phyloP scores from a whole-genome alignment of 2,329 filamentous ascomycete genomes.

The Alternaria postmessia region DNA sequence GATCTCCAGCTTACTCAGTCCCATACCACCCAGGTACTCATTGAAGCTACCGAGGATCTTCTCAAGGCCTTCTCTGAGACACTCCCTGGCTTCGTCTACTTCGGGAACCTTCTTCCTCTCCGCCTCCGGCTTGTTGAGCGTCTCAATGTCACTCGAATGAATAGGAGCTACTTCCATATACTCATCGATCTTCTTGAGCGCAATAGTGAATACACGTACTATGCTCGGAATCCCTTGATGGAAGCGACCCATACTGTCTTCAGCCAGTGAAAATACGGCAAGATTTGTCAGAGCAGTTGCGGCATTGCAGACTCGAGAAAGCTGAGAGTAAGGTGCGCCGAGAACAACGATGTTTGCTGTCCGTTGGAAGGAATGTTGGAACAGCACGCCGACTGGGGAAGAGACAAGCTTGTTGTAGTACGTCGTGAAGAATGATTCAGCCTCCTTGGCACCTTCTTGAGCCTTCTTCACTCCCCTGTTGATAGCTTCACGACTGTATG shows the following conservation, averaged over 20 bases:
- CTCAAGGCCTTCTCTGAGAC: constrained; percentile 70
- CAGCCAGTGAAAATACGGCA: constrained; percentile 74
- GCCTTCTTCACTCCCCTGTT: constrained; percentile 45
- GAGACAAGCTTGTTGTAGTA: constrained; percentile 37
- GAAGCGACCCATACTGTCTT: constrained; percentile 88
- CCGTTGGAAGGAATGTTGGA: constrained; percentile 73
- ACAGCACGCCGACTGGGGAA: constrained; percentile 68
- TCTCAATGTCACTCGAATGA: constrained; percentile 82
- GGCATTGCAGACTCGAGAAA: constrained; percentile 56
- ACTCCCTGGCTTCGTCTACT: constrained; percentile 73
- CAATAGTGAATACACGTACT: constrained; percentile 74
- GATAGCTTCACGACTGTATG: constrained; percentile 47
- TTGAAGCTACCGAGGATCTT: constrained; percentile 76
- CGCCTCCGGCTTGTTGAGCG: constrained; percentile 56
- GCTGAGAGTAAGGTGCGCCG: constrained; percentile 75
- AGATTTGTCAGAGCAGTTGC: constrained; percentile 74
- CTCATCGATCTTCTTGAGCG: constrained; percentile 72
- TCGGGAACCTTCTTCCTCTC: constrained; percentile 61
- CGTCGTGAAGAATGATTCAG: constrained; percentile 37
- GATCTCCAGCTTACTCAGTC: constrained; percentile 75
- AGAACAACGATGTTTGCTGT: constrained; percentile 73
- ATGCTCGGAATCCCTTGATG: constrained; percentile 79
- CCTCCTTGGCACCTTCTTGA: constrained; percentile 37
- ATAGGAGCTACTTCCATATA: constrained; percentile 68
- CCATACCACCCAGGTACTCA: constrained; percentile 74